Evolutionary conservation across 129 eudicot species (phyloP).

Genomic region (Chrysanthemum makinoi): DNA sequence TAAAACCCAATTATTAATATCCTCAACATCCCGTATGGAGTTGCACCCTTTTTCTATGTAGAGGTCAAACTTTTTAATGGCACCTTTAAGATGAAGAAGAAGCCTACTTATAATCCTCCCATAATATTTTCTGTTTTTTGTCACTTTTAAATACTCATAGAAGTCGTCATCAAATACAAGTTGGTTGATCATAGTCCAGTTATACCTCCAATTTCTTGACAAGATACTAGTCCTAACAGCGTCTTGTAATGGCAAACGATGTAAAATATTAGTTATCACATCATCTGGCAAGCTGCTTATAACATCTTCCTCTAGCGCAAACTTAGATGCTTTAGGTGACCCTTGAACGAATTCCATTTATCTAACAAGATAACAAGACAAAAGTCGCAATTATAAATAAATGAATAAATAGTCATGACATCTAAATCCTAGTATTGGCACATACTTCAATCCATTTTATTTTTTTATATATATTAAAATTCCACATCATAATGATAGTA

Average conservation of each 20-base stretch:
- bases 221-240: slow-evolving; percentile 3
- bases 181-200: slow-evolving; percentile 16
- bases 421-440: too few relatives aligned
- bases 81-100: neutral
- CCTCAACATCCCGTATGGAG: neutral
- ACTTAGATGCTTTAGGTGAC: neutral
- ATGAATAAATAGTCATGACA: too few relatives aligned
- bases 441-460: too few relatives aligned
- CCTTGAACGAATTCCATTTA: too few relatives aligned
- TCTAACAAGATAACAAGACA: too few relatives aligned
- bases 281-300: slow-evolving; percentile 7
- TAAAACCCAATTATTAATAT: neutral
- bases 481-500: too few relatives aligned
- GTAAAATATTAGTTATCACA: neutral
- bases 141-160: neutral
- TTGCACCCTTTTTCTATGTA: neutral
- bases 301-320: neutral
- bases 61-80: slow-evolving; percentile 9
- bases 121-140: neutral
- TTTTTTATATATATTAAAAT: too few relatives aligned
- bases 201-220: slow-evolving; percentile 7
- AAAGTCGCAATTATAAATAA: too few relatives aligned
- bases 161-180: slow-evolving; percentile 2
- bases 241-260: slow-evolving; percentile 8
- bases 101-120: neutral